Evolutionary conservation across 345 rosid species (phyloP).

Genomic region (Brassica juncea): DNA sequence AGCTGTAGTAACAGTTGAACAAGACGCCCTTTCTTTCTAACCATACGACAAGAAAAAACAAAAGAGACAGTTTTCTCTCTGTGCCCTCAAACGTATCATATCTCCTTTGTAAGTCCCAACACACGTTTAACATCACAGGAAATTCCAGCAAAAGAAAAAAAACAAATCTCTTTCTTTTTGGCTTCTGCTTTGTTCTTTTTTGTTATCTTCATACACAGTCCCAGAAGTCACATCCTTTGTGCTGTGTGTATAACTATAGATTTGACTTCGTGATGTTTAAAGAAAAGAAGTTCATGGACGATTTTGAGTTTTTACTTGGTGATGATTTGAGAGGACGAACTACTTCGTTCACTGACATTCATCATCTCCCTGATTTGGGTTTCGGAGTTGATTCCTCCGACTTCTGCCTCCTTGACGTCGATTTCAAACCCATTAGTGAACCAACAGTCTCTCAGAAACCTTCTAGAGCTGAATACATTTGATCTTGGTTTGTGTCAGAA

Average conservation of each 20-base stretch:
- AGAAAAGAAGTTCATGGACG: not conserved
- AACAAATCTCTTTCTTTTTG: not conserved
- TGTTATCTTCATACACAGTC: too few relatives aligned
- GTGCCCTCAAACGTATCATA: not conserved
- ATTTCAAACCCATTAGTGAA: conserved; percentile 21
- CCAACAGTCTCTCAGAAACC: conserved; percentile 11
- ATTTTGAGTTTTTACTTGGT: not conserved
- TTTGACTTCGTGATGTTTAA: not conserved
- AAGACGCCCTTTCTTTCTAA: not conserved
- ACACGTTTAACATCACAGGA: too few relatives aligned
- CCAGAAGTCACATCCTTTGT: too few relatives aligned
- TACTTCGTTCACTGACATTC: not conserved
- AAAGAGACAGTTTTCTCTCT: not conserved
- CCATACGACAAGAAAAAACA: not conserved
- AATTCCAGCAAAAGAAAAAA: not conserved
- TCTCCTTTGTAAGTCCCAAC: too few relatives aligned
- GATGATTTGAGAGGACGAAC: not conserved
- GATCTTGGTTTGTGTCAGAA: conserved; percentile 42
- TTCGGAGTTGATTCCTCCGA: not conserved
- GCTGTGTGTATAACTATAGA: not conserved
- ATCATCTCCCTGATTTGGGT: not conserved
- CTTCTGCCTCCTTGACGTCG: conserved; percentile 3
- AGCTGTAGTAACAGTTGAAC: too few relatives aligned
- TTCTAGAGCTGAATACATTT: conserved; percentile 5
- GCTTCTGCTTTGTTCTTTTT: not conserved